Conservation (phyloP, 306 rosid species). For the Vigna angularis region DNA sequence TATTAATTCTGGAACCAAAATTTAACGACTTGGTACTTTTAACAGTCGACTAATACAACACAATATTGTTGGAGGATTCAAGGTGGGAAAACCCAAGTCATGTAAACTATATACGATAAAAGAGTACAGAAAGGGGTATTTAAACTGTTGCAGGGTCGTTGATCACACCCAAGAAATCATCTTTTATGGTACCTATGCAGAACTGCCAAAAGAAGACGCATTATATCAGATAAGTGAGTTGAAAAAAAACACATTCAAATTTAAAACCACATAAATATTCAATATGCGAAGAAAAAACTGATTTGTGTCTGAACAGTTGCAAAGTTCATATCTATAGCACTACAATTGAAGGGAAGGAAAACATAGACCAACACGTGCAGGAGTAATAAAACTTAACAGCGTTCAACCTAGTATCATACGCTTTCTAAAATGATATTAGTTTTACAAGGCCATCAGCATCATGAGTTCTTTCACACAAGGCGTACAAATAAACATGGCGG, state of each 20-base stretch:
- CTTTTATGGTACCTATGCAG: constrained; percentile 97
- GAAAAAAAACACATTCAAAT: neutral
- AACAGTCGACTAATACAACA: constrained; percentile 4
- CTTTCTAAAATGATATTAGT: constrained; percentile 21
- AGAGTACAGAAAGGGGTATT: constrained; percentile 15
- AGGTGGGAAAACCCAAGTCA: constrained; percentile 35
- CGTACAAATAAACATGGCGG: constrained; percentile 9
- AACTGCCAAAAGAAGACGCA: constrained; percentile 58
- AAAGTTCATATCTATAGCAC: neutral
- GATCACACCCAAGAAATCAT: constrained; percentile 98
- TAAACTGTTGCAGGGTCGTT: constrained; percentile 78
- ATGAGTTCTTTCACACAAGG: neutral
- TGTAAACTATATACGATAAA: neutral
- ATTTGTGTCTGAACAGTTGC: constrained; percentile 2
- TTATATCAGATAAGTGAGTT: constrained; percentile 14
- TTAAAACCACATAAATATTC: constrained; percentile 3
- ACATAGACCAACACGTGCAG: neutral
- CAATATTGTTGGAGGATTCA: constrained; percentile 13
- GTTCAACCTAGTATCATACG: constrained; percentile 5
- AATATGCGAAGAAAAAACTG: neutral
- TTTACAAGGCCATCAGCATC: neutral
- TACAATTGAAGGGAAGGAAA: constrained; percentile 5
- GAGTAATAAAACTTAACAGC: neutral
- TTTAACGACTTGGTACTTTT: neutral
- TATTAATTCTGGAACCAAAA: neutral